phyloP scores from a whole-genome alignment of 805 yeast genomes.

The Barnettozyma pratensis region DNA sequence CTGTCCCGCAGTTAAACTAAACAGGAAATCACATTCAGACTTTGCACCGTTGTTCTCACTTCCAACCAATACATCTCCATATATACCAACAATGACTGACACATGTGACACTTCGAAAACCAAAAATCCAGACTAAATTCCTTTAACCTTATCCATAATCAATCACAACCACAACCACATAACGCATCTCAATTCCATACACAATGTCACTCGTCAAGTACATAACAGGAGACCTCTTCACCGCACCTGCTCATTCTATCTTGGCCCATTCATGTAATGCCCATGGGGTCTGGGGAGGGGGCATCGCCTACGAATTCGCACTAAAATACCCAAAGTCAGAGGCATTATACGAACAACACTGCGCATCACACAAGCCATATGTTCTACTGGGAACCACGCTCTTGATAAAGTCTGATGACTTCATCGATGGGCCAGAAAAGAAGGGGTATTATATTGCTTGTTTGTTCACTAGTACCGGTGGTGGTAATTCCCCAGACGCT shows the following conservation, averaged over 20 bases:
- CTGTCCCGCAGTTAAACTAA: too few species aligned
- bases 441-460: constrained; percentile 43
- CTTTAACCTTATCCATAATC: too few species aligned
- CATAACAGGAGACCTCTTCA: constrained; percentile 54
- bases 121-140: too few species aligned
- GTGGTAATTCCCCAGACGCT: constrained; percentile 37
- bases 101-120: too few species aligned
- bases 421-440: constrained; percentile 5
- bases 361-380: constrained; percentile 20
- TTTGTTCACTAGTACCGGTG: constrained; percentile 63
- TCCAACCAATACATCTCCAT: too few species aligned
- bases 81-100: too few species aligned
- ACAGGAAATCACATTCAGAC: too few species aligned
- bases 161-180: too few species aligned
- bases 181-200: too few species aligned
- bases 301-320: constrained; percentile 61
- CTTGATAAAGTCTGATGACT: constrained; percentile 34
- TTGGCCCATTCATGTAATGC: constrained; percentile 81
- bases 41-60: too few species aligned
- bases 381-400: constrained; percentile 51
- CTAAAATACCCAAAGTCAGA: constrained; percentile 53
- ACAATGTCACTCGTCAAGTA: constrained; percentile 28
- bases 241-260: constrained; percentile 32
- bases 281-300: constrained; percentile 81
- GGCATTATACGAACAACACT: constrained; percentile 33